Base-by-base conservation (phyloP, 305 asterid genomes). In the Coffea humblotiana region DNA sequence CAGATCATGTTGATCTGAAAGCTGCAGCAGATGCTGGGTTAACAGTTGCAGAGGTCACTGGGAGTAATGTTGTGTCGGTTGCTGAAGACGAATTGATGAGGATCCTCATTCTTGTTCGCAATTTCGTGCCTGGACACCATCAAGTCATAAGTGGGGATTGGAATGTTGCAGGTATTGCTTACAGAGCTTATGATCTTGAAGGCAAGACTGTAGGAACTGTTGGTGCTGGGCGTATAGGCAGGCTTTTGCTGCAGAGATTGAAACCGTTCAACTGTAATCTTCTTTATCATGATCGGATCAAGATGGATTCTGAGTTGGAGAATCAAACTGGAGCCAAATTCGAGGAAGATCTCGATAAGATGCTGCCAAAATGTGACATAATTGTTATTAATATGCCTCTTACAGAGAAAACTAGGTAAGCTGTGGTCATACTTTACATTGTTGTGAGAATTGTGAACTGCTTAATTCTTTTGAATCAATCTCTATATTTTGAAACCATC, bases 71-170 rank as follows among this genome's bases (percentile, higher is more conserved):
- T 21, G 99, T 96, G 78, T 96, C 98, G 0, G 99, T 92, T 81
- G 99, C 98, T 16, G 99, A 96, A 85, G 99, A 96, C 76, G 99
- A 96, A 80, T 92, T 96, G 88, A 90, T 96, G 99, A 89, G 99
- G 83, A 91, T 96, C 77, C 96, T 96, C 86, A 91, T 94, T 81
- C 99, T 96, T 48, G 94, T 91, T 43, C 93, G 99, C 21, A 96
- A 96, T 83, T 96, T 94, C 72, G 71, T 96, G 81, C 97, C 97
- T 11, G 99, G 97, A 9, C 21, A 96, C 85, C 96, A 94, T 81
- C 99, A 94, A 86, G 96, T 94, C 67, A 88, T 91, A 51, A 88
- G 9, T 29, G 98, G 99, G 47, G 98, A 96, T 14, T 96, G 98
- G 99, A 86, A 96, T 61, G 98, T 96, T 70, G 95, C 98, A 16